phyloP scores from a whole-genome alignment of 768 basidiomycete species.

The Cyclocybe cylindracea region DNA sequence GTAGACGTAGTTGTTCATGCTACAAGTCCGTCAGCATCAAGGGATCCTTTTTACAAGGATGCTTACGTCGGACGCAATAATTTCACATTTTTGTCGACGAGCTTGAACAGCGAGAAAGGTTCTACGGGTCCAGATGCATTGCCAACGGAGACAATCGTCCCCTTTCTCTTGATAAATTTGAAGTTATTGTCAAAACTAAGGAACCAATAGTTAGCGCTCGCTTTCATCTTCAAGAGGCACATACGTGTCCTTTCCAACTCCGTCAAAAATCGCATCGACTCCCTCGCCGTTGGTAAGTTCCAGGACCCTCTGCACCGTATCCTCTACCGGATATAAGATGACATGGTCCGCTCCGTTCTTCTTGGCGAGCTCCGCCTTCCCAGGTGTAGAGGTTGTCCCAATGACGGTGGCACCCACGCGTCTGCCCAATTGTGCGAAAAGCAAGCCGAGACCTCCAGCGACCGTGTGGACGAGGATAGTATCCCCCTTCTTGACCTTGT shows the following conservation, averaged over 20 bases:
- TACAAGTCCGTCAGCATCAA: constrained; percentile 25
- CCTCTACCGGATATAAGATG: constrained; percentile 75
- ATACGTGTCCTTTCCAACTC: constrained; percentile 95
- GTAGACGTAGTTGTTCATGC: constrained; percentile 69
- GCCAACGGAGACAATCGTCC: constrained; percentile 87
- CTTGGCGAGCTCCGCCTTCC: constrained; percentile 82
- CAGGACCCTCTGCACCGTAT: constrained; percentile 71
- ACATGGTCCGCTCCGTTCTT: constrained; percentile 85
- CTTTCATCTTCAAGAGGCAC: constrained; percentile 27
- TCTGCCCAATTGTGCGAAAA: constrained; percentile 70
- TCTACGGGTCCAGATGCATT: constrained; percentile 88
- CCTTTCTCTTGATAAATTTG: constrained; percentile 80
- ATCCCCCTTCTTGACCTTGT: constrained; percentile 80
- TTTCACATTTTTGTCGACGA: constrained; percentile 82
- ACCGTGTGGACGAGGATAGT: constrained; percentile 86
- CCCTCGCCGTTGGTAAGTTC: constrained; percentile 79
- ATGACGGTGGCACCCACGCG: constrained; percentile 85
- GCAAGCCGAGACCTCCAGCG: constrained; percentile 83
- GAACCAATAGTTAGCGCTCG: neutral
- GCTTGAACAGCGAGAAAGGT: constrained; percentile 72
- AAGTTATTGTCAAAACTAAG: constrained; percentile 77
- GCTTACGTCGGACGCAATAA: constrained; percentile 70
- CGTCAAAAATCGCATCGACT: constrained; percentile 88
- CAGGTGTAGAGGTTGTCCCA: constrained; percentile 84
- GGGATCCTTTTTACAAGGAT: neutral